Base-by-base conservation (phyloP, 495 filamentous ascomycete genomes). In the Podospora pseudocomata region DNA sequence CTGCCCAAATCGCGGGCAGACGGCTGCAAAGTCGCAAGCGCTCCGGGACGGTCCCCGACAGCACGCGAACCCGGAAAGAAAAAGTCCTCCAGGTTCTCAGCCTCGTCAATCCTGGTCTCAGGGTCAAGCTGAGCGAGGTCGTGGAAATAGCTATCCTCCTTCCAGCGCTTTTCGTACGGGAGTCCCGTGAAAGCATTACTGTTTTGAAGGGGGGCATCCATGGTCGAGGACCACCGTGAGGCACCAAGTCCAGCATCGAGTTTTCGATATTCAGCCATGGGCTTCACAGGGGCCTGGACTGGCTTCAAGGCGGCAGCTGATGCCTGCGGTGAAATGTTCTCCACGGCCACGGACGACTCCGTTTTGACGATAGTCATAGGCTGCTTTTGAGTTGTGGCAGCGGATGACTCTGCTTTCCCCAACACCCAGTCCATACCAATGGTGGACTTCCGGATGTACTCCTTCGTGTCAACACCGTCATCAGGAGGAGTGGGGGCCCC, bases 381-480 rank as follows among this genome's bases (percentile, higher is more conserved):
- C 11, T 6, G 34, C 34, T 39, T 11, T 11, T 5, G 11, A 39
- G 34, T 11, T 11, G 34, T 11, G 39, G 39, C 7, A 3, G 13
- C 39, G 15, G 39, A 49, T 11, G 39, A 49, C 39, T 49, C 15
- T 49, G 39, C 15, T 49, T 49, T 49, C 2, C 68, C 65, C 6
- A 70, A 54, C 6, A 70, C 69, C 69, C 69, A 70, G 26, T 65
- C 39, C 69, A 70, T 70, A 11, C 55, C 69, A n/a, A 20, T 23
- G 0, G 63, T 59, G 4, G 69, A 62, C 44, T n/a, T 60, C 0
- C n/a, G 6, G 15, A 65, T 7, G 2, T 65, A 55, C 15, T 58
- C 20, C 20, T 18, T n/a, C 6, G 15, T 58, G n/a, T 7, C n/a
- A 5, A 58, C 19, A 26, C 6, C 23, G 3, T 26, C n/a, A 18